These are phyloP conservation scores for Picea abies DNA, from an alignment of 83 land plant species.

Conservation along the genomic window DNA sequence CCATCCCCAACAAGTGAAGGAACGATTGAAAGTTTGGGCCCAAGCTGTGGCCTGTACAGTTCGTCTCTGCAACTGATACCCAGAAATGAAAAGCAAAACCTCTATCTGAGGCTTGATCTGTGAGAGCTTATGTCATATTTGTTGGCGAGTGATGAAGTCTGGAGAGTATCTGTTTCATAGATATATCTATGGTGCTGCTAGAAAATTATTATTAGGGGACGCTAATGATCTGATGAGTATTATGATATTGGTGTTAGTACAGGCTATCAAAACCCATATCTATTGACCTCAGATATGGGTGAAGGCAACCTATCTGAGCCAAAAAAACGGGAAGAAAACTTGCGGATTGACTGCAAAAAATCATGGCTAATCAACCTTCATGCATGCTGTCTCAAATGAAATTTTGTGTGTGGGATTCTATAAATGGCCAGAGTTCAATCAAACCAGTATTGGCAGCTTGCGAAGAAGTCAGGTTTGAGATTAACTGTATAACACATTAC, in stretches of 20 bases:
- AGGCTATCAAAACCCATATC: neutral
- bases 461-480: slow-evolving; percentile 12
- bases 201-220: too few species aligned
- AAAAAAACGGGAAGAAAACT: neutral
- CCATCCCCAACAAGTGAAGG: slow-evolving; percentile 27
- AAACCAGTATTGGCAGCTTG: slow-evolving; percentile 5
- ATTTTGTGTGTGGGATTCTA: neutral
- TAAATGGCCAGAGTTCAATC: too few species aligned
- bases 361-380: neutral
- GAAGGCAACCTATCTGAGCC: neutral
- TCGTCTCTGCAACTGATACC: slow-evolving; percentile 14
- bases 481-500: slow-evolving; percentile 2
- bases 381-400: slow-evolving; percentile 3
- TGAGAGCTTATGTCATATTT: neutral
- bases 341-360: slow-evolving; percentile 1
- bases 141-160: neutral
- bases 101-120: neutral
- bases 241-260: neutral
- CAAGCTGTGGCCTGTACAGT: slow-evolving; percentile 34
- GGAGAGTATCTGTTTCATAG: neutral
- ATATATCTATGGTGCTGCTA: slow-evolving; percentile 4
- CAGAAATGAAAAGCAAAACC: neutral
- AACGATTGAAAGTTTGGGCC: slow-evolving; percentile 22
- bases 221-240: too few species aligned
- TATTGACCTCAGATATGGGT: slow-evolving; percentile 11